Evolutionary conservation across 2,329 filamentous ascomycete genomes (phyloP).

Genomic region (Nothopassalora personata): DNA sequence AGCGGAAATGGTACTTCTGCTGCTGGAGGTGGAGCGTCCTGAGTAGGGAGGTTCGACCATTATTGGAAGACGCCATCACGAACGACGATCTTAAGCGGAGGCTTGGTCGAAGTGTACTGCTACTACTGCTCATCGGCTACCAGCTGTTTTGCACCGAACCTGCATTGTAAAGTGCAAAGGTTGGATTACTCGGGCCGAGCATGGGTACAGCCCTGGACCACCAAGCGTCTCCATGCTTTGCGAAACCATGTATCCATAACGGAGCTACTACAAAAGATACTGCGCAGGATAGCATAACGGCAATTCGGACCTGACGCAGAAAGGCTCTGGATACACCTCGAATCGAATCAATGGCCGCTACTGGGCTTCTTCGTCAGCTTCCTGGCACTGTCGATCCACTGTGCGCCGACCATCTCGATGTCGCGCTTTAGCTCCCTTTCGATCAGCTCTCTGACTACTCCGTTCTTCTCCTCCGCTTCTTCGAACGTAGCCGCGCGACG

Average conservation of each 20-base stretch:
- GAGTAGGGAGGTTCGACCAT: neutral
- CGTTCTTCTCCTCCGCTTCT: constrained; percentile 36
- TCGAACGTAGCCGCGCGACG: constrained; percentile 8
- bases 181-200: neutral
- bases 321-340: neutral
- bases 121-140: neutral
- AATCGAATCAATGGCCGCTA: constrained; percentile 37
- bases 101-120: neutral
- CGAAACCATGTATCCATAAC: neutral
- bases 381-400: constrained; percentile 50
- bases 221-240: neutral
- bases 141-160: neutral
- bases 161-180: neutral
- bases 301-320: neutral
- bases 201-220: neutral
- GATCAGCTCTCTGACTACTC: constrained; percentile 59
- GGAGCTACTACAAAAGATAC: neutral
- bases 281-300: neutral
- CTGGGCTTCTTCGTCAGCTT: constrained; percentile 44
- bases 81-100: neutral
- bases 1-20: neutral
- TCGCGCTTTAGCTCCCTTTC: constrained; percentile 48
- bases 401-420: constrained; percentile 39
- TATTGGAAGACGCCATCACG: neutral
- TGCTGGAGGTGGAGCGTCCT: neutral